Evolutionary conservation across 495 filamentous ascomycete genomes (phyloP).

Genomic region (Lineolata rhizophorae): DNA sequence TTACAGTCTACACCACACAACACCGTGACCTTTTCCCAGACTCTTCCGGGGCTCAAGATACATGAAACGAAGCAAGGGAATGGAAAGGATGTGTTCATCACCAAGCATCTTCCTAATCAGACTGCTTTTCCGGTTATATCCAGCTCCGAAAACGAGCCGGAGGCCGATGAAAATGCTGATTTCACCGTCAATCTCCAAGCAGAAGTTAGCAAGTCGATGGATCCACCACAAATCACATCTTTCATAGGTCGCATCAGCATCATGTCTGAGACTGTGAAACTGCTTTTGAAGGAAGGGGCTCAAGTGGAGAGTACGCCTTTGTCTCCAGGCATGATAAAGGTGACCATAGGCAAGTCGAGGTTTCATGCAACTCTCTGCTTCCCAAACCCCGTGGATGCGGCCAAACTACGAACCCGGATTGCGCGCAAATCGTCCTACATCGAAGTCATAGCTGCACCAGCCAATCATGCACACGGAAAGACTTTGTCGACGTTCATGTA

Average conservation of each 20-base stretch:
- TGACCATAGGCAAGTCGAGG: background rate
- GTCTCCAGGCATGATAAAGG: background rate
- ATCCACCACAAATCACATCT: too few species aligned
- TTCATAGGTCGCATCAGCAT: background rate
- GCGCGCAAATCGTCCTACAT: background rate
- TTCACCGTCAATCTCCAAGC: too few species aligned
- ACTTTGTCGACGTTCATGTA: too few species aligned
- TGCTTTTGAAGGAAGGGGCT: background rate
- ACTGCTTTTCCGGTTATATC: too few species aligned
- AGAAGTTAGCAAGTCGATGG: too few species aligned
- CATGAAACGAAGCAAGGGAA: background rate
- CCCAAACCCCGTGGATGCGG: background rate
- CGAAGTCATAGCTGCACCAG: conserved; percentile 1
- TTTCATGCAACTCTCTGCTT: too few species aligned
- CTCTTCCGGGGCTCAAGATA: background rate
- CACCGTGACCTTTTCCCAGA: background rate
- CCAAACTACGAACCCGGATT: background rate
- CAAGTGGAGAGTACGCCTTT: background rate
- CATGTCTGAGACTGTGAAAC: background rate
- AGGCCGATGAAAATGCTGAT: too few species aligned
- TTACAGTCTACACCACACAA: background rate
- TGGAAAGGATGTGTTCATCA: background rate
- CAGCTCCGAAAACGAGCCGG: too few species aligned
- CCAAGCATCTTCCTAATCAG: background rate
- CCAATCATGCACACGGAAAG: too few species aligned